A percentile compares a stretch with the other conserved stretches of the same genome.
Evolutionary conservation across 345 rosid genomes (phyloP).

Genomic region (Nephelium lappaceum): DNA sequence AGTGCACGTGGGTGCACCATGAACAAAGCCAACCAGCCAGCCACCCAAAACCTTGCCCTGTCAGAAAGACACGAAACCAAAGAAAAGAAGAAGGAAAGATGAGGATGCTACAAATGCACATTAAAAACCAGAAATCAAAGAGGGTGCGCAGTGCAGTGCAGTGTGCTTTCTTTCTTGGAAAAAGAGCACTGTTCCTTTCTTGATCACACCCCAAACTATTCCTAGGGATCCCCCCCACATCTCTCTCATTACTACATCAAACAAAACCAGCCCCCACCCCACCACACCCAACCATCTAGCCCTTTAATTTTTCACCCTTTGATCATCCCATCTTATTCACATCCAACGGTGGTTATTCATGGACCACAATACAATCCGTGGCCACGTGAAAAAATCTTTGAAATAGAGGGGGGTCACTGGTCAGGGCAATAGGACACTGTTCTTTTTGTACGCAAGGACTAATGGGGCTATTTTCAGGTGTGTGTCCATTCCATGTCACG

Average conservation of each 20-base stretch:
- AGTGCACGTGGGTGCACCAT: slow-evolving; percentile 34
- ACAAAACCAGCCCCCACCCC: too few relatives aligned
- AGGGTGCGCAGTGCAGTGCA: background rate
- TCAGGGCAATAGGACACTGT: background rate
- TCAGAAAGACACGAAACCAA: background rate
- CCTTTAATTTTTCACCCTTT: too few relatives aligned
- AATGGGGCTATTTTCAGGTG: slow-evolving; percentile 16
- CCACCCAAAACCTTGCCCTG: background rate
- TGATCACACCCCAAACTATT: background rate
- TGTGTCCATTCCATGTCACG: slow-evolving; percentile 29
- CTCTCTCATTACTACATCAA: too few relatives aligned
- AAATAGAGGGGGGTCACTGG: background rate
- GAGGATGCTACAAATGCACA: background rate
- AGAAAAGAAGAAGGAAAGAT: background rate
- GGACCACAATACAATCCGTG: slow-evolving; percentile 16
- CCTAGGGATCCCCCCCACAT: slow-evolving; percentile 5
- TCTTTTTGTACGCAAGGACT: background rate
- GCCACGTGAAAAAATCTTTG: slow-evolving; percentile 17
- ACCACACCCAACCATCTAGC: too few relatives aligned
- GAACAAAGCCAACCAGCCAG: background rate
- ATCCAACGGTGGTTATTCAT: background rate
- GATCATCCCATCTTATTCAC: background rate
- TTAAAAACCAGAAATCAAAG: background rate
- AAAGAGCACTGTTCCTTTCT: slow-evolving; percentile 22
- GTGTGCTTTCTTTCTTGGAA: slow-evolving; percentile 11